These are phyloP conservation scores for Coelastrella sp. DNA, from an alignment of 139 green algal genomes.

Conservation along the genomic window DNA sequence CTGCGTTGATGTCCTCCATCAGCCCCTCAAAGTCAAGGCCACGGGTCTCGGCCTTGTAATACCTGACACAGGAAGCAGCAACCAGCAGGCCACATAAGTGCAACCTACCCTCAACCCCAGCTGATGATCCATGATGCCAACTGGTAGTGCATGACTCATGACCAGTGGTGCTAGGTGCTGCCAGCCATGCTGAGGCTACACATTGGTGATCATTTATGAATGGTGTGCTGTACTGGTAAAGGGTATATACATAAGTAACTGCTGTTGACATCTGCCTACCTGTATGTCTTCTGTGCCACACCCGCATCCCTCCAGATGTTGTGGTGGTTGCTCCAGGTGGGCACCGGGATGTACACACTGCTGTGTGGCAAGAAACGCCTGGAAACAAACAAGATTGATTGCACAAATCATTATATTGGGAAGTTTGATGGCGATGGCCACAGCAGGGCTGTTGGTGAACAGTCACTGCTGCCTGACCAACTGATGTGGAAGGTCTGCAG, in stretches of 20 bases:
- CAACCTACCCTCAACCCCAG: not conserved
- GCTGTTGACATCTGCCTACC: not conserved
- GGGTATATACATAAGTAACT: not conserved
- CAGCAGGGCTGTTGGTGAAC: no score
- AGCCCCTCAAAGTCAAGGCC: slow-evolving; percentile 90
- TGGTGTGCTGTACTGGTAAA: not conserved
- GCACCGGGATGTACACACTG: slow-evolving; percentile 41
- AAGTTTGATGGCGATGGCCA: no score
- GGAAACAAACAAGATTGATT: slow-evolving; percentile 26
- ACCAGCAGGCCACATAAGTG: not conserved
- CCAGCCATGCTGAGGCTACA: no score
- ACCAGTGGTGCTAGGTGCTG: no score
- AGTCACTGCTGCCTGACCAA: no score
- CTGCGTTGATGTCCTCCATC: slow-evolving; percentile 79
- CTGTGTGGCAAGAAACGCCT: slow-evolving; percentile 53
- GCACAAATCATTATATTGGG: no score
- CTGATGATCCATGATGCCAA: not conserved
- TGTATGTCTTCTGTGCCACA: slow-evolving; percentile 51
- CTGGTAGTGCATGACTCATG: no score
- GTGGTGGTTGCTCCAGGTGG: slow-evolving; percentile 89
- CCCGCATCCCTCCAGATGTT: slow-evolving; percentile 78
- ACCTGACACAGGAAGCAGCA: slow-evolving; percentile 53
- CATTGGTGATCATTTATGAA: no score
- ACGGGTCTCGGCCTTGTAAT: slow-evolving; percentile 90
- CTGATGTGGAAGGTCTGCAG: no score